These are phyloP conservation scores for Echinochloa phyllopogon DNA, from an alignment of 176 grass and related monocot species.

Conservation along the genomic window DNA sequence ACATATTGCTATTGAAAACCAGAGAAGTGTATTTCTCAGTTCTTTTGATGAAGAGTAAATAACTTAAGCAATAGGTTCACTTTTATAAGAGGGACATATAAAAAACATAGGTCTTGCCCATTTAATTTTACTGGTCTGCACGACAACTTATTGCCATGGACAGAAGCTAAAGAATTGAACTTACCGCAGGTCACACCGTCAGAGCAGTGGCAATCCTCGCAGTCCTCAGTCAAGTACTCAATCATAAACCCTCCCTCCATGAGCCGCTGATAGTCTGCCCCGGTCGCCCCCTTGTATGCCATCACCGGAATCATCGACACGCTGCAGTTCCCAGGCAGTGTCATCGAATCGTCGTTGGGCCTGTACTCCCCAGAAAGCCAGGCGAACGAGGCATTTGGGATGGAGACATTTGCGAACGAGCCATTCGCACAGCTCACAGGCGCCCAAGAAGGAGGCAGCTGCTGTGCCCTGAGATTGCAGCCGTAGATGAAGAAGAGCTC, in stretches of 20 bases:
- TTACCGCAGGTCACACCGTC: not conserved
- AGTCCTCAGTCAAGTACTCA: slow-evolving; percentile 9
- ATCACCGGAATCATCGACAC: slow-evolving; percentile 44
- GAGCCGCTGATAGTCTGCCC: slow-evolving; percentile 28
- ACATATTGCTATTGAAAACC: too few species aligned
- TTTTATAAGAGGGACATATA: too few species aligned
- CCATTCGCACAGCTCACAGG: not conserved
- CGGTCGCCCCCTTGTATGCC: not conserved
- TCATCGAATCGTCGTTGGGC: not conserved
- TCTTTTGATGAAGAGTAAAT: too few species aligned
- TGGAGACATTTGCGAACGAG: too few species aligned
- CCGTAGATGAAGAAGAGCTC: slow-evolving; percentile 54
- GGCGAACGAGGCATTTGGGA: not conserved
- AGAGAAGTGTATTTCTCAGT: too few species aligned
- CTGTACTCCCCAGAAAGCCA: slow-evolving; percentile 27
- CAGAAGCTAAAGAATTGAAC: too few species aligned
- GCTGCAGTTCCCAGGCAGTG: slow-evolving; percentile 3
- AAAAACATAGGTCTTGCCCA: too few species aligned
- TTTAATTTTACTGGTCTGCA: too few species aligned
- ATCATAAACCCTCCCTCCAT: slow-evolving; percentile 51
- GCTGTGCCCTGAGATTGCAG: not conserved
- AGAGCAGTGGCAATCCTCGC: slow-evolving; percentile 20
- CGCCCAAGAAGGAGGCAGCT: not conserved
- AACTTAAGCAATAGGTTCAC: too few species aligned
- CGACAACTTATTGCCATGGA: too few species aligned